phyloP scores from a whole-genome alignment of 345 rosid species.

The Eucalyptus polyanthemos region DNA sequence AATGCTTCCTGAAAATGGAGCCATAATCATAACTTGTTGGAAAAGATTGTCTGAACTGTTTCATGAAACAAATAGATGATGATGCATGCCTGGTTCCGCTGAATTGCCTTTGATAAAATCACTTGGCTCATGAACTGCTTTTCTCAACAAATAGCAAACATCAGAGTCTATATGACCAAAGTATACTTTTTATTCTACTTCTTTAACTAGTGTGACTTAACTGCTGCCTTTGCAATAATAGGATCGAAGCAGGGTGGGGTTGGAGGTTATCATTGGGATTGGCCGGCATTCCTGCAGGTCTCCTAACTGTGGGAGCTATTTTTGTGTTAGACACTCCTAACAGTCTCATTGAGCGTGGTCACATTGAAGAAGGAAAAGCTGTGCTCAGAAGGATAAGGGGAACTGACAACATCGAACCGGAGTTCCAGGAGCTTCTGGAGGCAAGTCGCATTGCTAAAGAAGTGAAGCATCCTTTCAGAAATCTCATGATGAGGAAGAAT shows the following conservation, averaged over 20 bases:
- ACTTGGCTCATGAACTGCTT: neutral
- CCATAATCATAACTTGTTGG: neutral
- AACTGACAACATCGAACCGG: slow-evolving; percentile 71
- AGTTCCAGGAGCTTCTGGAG: slow-evolving; percentile 76
- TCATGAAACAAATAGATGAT: neutral
- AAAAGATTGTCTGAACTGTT: neutral
- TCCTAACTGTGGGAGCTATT: slow-evolving; percentile 71
- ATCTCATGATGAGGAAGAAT: slow-evolving; percentile 61
- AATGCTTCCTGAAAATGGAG: neutral
- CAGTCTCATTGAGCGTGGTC: slow-evolving; percentile 85
- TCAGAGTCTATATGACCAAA: neutral
- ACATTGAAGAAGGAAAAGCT: slow-evolving; percentile 73
- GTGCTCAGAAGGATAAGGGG: slow-evolving; percentile 76
- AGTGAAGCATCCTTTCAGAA: slow-evolving; percentile 88
- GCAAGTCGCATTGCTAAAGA: slow-evolving; percentile 79
- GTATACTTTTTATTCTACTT: neutral
- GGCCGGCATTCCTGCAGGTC: slow-evolving; percentile 81
- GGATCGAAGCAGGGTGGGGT: slow-evolving; percentile 84
- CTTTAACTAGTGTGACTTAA: neutral
- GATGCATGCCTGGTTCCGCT: neutral
- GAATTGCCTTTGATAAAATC: neutral
- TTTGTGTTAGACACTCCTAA: slow-evolving; percentile 81
- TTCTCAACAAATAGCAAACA: neutral
- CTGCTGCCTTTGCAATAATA: slow-evolving; percentile 2
- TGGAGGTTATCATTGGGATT: slow-evolving; percentile 89